Evolutionary conservation across 2,329 filamentous ascomycete species (phyloP), one percentile per base, ranked within the genome.

Genomic region (Cladobotryum mycophilum): DNA sequence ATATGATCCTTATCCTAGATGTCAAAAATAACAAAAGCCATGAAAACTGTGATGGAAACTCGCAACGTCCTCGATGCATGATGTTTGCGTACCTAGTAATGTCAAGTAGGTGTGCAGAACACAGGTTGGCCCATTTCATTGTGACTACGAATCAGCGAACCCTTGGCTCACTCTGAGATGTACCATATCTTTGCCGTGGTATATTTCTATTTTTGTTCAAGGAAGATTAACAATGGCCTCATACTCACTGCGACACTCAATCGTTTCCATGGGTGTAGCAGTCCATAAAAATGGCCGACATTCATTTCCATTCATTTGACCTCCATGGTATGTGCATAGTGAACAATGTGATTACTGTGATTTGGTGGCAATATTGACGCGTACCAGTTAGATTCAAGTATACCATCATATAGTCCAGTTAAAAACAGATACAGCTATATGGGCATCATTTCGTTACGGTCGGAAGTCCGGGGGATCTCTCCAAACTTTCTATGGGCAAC

Each of bases 161-260:
- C 80, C 83, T 87, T 84, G 78, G 79, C 83, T 88, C 86, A 90
- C 86, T 89, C 86, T 85, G 86, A 87, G 78, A 82, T 79, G 75
- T 80, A 82, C 82, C 78, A 71, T 52, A 69, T 41, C 70, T 72
- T 68, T 76, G 62, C 81, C 71, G 75, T 89, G 84, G 84, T 83
- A 74, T 78, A 76, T 82, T 81, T 86, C 85, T 86, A 88, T 89
- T 89, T 89, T 89, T 81, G 81, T 81, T 80, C 78, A 74, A 89
- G 86, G 85, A 78, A 90, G 81, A 90, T 75, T 58, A 71, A 83
- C 61, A 46, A 59, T 56, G 71, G 67, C 76, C 76, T 68, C 68
- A 71, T 83, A 88, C 84, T 88, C 85, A 88, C 82, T 83, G 77
- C 79, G 73, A 73, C 77, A 76, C 76, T 73, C 73, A 70, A 15